Evolutionary conservation across 306 rosid genomes (phyloP).

Genomic region (Geum urbanum): DNA sequence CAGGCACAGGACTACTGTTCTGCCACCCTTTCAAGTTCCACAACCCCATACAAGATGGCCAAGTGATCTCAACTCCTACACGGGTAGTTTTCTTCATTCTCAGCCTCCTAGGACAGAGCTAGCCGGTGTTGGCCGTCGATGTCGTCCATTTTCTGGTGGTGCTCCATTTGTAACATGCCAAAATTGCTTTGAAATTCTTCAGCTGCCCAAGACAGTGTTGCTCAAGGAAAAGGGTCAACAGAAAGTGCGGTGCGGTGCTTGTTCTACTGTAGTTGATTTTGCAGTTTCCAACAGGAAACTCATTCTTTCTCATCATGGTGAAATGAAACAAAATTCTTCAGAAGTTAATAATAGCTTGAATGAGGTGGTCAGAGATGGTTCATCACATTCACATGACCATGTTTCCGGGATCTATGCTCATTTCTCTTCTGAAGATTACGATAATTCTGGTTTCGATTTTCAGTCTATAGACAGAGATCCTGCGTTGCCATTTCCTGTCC

Average conservation of each 20-base stretch:
- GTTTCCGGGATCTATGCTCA: constrained; percentile 42
- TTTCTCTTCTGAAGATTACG: constrained; percentile 87
- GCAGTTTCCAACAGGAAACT: constrained; percentile 49
- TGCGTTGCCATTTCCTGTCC: constrained; percentile 36
- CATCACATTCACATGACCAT: constrained; percentile 38
- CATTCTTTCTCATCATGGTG: constrained; percentile 50
- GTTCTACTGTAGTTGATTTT: constrained; percentile 59
- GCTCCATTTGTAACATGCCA: constrained; percentile 83
- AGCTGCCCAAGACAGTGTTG: constrained; percentile 66
- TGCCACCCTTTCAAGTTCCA: constrained; percentile 42
- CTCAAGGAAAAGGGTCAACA: constrained; percentile 41
- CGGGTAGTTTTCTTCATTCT: constrained; percentile 33
- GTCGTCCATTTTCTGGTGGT: constrained; percentile 76
- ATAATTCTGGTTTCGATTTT: constrained; percentile 75
- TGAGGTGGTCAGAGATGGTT: constrained; percentile 34
- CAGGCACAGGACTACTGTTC: constrained; percentile 43
- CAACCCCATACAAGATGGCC: constrained; percentile 60
- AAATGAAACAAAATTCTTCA: constrained; percentile 31
- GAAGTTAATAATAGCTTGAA: constrained; percentile 30
- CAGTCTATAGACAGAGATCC: constrained; percentile 74
- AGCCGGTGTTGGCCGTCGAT: constrained; percentile 40
- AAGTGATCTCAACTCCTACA: constrained; percentile 48
- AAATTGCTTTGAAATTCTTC: constrained; percentile 78
- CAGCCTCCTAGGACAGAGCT: constrained; percentile 53
- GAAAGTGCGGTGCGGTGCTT: constrained; percentile 77